Base-by-base conservation (phyloP, 140 eudicot genomes). In the Ambrosia hybrid region DNA sequence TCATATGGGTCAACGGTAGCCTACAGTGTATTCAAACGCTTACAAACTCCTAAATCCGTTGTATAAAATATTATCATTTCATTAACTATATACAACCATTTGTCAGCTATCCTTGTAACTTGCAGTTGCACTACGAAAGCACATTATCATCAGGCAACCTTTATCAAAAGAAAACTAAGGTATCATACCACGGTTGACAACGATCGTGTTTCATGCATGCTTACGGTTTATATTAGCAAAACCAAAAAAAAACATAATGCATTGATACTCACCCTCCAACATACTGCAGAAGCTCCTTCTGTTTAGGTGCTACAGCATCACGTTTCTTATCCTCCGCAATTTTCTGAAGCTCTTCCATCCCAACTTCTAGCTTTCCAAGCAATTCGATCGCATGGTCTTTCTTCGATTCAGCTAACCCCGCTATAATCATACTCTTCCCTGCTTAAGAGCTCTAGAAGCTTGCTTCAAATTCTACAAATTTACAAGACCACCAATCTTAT, bases 381-480 rank as follows among this genome's bases (percentile, higher is more conserved):
- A 90, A 79, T 72, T 88, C 97, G 5, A 90, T 79, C 21, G 86
- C 99, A 55, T 88, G 87, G n/a, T 90, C 99, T 59, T 84, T 88
- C 83, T 94, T 94, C 16, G 99, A 88, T 73, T 90, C 95, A 6
- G 99, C 97, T 74, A 94, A 21, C 55, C 96, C 99, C 46, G 90
- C 78, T 64, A 94, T 85, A 75, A 94, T 94, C 85, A 86, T 41
- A 57, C 88, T 88, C 72, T 82, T 90, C 56, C 97, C 56, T 94
- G 88, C 76, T 88, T 88, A 33, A 88, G 83, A 58, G 88, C 83
- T 73, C 95, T 84, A 13, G 97, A 90, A 45, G 99, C 96, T 83
- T 94, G 99, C 81, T 88, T 90, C 65, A 78, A 74, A 83, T 94
- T 90, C 99, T 94, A 76, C 88, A 86, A 0, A 33, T 36, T 55